Percentiles rank a stretch among this genome's conserved stretches.
Evolutionary conservation across 345 rosid genomes (phyloP).

Genomic region (Heritiera fomes): DNA sequence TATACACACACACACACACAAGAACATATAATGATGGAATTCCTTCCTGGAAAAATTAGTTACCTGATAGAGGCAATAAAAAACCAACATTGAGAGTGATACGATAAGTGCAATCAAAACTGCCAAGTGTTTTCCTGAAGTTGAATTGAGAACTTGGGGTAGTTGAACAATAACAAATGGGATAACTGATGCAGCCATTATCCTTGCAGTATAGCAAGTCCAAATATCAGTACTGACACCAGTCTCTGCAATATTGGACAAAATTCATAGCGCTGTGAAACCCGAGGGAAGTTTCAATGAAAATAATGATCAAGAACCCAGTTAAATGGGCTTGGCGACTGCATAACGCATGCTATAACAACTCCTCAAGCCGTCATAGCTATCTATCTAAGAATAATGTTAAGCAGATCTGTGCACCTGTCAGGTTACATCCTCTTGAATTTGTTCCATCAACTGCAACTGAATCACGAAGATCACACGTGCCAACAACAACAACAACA

Average conservation of each 20-base stretch:
- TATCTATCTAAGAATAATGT: not conserved
- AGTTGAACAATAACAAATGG: no score
- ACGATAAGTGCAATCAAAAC: conserved; percentile 64
- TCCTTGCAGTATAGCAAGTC: no score
- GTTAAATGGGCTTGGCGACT: no score
- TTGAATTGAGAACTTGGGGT: no score
- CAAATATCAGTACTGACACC: no score
- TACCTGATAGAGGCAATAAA: conserved; percentile 94
- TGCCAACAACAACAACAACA: conserved; percentile 74
- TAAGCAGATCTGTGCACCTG: conserved; percentile 37
- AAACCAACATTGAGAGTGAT: conserved; percentile 54
- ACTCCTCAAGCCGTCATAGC: not conserved
- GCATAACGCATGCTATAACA: not conserved
- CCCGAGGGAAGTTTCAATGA: no score
- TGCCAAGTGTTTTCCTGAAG: no score
- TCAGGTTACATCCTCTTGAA: conserved; percentile 50
- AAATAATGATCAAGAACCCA: no score
- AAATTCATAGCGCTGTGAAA: no score
- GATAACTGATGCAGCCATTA: no score
- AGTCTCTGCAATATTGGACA: no score
- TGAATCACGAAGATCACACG: conserved; percentile 55
- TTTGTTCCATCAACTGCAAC: conserved; percentile 54
- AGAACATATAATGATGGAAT: not conserved
- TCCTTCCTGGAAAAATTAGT: not conserved
- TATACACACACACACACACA: no score